Conservation (phyloP, 768 basidiomycete species). For the Boletus vinaceobasis region DNA sequence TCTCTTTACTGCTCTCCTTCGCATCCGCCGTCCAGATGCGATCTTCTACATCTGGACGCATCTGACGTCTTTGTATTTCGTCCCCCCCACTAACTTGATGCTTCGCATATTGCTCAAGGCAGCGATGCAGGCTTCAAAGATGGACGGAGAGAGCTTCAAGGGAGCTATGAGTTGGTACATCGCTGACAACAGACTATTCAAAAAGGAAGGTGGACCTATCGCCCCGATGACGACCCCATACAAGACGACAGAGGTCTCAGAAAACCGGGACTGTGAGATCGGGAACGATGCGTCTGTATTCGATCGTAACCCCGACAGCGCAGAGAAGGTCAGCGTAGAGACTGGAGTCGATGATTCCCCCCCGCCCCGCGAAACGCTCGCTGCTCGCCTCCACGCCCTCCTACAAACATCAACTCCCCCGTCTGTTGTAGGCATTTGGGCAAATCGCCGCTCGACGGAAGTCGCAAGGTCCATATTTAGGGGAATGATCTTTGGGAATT, state of each 20-base stretch:
- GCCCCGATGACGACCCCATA: constrained; percentile 4
- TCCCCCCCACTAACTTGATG: constrained; percentile 51
- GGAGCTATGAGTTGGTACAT: constrained; percentile 40
- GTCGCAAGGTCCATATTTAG: constrained; percentile 52
- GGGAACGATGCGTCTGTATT: neutral
- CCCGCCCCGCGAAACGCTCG: constrained; percentile 9
- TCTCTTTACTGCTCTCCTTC: constrained; percentile 48
- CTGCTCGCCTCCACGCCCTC: constrained; percentile 8
- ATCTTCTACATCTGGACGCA: constrained; percentile 70
- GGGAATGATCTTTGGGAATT: constrained; percentile 55
- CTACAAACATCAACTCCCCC: constrained; percentile 24
- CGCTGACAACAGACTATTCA: constrained; percentile 18
- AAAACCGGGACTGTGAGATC: neutral
- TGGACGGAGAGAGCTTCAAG: constrained; percentile 51
- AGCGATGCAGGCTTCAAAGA: constrained; percentile 49
- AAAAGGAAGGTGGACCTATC: constrained; percentile 13
- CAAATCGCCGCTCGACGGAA: constrained; percentile 42
- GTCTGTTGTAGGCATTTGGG: constrained; percentile 44
- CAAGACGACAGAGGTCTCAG: neutral
- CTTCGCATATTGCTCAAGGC: constrained; percentile 60
- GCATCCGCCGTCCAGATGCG: constrained; percentile 55
- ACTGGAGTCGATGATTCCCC: neutral
- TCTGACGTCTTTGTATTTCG: constrained; percentile 54
- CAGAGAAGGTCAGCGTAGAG: neutral
- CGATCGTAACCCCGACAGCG: neutral